Percentiles rank a stretch among this genome's conserved stretches.
These are phyloP conservation scores for Wickerhamiella spandovensis DNA, from an alignment of 805 yeast species.

Conservation along the genomic window DNA sequence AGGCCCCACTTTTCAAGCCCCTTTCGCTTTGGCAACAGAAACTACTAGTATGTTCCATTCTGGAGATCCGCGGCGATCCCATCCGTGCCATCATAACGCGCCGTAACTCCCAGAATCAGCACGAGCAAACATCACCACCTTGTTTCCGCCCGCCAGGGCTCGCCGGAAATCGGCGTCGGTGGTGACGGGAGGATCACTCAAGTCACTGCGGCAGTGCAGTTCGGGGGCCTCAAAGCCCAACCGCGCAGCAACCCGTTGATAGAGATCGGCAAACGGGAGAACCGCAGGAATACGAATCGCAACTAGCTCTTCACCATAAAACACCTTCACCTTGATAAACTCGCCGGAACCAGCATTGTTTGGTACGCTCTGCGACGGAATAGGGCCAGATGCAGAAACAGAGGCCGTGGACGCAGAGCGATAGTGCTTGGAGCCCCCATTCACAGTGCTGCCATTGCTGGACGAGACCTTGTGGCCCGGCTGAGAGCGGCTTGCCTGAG, in stretches of 20 bases:
- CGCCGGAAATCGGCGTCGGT: slow-evolving; percentile 21
- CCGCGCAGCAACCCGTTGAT: slow-evolving; percentile 23
- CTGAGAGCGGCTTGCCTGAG: not conserved
- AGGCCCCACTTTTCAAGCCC: no score
- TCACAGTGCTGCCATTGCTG: not conserved
- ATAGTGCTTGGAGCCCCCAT: not conserved
- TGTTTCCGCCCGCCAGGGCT: slow-evolving; percentile 20
- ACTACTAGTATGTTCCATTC: no score
- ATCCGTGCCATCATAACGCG: no score
- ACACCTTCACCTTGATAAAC: slow-evolving; percentile 27
- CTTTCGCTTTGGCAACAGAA: no score
- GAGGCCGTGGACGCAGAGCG: slow-evolving; percentile 1
- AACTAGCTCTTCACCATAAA: slow-evolving; percentile 25
- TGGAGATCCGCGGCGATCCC: no score
- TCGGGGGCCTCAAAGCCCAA: slow-evolving; percentile 19
- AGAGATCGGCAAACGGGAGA: slow-evolving; percentile 21
- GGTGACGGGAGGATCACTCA: slow-evolving; percentile 17
- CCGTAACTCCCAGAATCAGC: not conserved
- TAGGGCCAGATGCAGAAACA: not conserved
- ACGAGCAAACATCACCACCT: slow-evolving; percentile 22
- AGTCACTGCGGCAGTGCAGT: slow-evolving; percentile 19
- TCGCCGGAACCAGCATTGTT: slow-evolving; percentile 4
- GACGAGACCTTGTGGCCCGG: not conserved
- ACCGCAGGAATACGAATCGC: slow-evolving; percentile 27
- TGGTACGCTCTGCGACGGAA: not conserved